These are phyloP conservation scores for Secale cereale DNA, from an alignment of 176 grass and related monocot genomes.

Conservation along the genomic window DNA sequence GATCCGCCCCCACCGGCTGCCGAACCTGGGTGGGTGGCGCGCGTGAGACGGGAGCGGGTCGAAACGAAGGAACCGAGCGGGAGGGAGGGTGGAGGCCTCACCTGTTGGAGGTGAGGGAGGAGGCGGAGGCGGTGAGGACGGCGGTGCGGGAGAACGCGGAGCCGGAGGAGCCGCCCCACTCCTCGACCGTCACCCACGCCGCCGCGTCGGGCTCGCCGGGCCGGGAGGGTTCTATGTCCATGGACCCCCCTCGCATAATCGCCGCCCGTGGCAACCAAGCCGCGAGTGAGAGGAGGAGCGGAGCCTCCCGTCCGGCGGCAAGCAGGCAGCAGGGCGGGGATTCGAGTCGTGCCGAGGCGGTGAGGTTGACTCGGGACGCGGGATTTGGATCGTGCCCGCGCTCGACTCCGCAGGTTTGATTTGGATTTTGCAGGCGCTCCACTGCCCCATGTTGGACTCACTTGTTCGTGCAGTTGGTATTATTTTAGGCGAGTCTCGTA, in stretches of 20 bases:
- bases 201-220: conserved; percentile 5
- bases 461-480: too few species aligned
- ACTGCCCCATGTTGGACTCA: too few species aligned
- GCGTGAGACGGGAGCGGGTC: conserved; percentile 4
- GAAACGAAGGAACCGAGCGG: not conserved
- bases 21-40: conserved; percentile 41
- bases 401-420: too few species aligned
- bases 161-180: conserved; percentile 82
- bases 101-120: conserved; percentile 64
- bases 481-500: too few species aligned
- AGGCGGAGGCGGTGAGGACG: conserved; percentile 70
- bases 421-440: not conserved
- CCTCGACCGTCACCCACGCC: conserved; percentile 75
- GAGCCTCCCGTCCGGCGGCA: too few species aligned
- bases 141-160: conserved; percentile 72
- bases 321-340: too few species aligned
- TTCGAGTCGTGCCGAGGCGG: too few species aligned
- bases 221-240: not conserved
- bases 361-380: too few species aligned
- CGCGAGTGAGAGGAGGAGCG: too few species aligned
- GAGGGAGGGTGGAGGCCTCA: not conserved
- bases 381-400: too few species aligned
- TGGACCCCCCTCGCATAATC: not conserved
- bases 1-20: conserved; percentile 62
- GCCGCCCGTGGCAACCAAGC: not conserved